Evolutionary conservation across 208 protist genomes (phyloP), one percentile per base, ranked within the genome.

Genomic region (Trypanosoma scelopori): DNA sequence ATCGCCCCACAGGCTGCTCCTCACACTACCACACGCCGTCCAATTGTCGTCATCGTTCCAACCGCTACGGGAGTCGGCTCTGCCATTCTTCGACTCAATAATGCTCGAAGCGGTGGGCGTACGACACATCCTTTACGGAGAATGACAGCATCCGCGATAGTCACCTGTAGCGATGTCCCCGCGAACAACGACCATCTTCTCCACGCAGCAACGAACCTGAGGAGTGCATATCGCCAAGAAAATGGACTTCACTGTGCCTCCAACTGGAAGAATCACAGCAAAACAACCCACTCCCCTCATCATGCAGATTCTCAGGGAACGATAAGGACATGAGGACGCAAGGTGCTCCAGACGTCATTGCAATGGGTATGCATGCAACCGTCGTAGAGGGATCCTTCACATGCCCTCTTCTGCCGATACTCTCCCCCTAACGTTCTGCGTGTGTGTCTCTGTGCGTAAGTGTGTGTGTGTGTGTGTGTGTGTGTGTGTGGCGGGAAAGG

Each of bases 21-120:
- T 92, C 85, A 66, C 82, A 83, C n/a, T 13, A 89, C 78, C 11
- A 73, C 69, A 55, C 72, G 62, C 20, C 47, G 47, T n/a, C 85
- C 85, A 53, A 92, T 76, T 25, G 74, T 60, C 27, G 64, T 67
- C 56, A 81, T 81, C n/a, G 70, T 64, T 6, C 80, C 85, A 18
- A 89, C 65, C 4, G 5, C 49, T 22, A 92, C 69, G 15, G 46
- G 50, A 22, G 46, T 62, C 15, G 73, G 68, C 42, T 76, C 65
- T 2, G 75, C 81, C 11, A 55, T 60, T 41, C 22, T 42, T 50
- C 71, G 69, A 41, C 83, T 82, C 16, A 80, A 68, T 45, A 79
- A 77, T 3, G 78, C 42, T 27, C 73, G 75, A 25, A 87, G 49
- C 18, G 84, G 81, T 22, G 84, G 84, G 23, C 79, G 74, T 55